Percentiles rank a stretch among this genome's conserved stretches.
phyloP scores from a whole-genome alignment of 1,139 yeast genomes.

The Candida freyschussii region DNA sequence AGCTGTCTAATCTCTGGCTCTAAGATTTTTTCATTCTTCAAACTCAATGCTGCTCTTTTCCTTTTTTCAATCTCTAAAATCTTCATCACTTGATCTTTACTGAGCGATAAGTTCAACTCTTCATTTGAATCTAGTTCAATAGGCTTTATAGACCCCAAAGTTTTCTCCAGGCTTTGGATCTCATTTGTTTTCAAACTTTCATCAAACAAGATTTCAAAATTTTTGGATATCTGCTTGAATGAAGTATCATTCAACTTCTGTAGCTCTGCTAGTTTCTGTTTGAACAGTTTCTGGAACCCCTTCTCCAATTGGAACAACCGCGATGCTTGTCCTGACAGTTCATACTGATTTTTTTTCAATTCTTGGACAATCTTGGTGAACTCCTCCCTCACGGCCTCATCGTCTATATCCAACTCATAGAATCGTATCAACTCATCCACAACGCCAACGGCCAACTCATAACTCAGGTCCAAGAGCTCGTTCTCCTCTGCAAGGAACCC shows the following conservation, averaged over 20 bases:
- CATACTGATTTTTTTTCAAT: conserved; percentile 3
- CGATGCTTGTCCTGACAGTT: conserved; percentile 4
- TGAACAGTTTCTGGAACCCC: conserved; percentile 12
- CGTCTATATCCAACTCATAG: conserved; percentile 14
- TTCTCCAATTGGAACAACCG: conserved; percentile 15
- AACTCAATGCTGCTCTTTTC: conserved; percentile 16
- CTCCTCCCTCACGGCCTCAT: conserved; percentile 5
- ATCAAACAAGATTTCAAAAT: conserved; percentile 18
- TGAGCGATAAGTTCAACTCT: conserved; percentile 7
- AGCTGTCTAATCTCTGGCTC: conserved; percentile 18
- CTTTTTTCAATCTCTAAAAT: conserved; percentile 18
- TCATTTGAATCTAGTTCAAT: conserved; percentile 15
- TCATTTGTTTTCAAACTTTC: conserved; percentile 12
- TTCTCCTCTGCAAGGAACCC: conserved; percentile 10
- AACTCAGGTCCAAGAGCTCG: conserved; percentile 11
- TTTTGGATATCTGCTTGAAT: conserved; percentile 12
- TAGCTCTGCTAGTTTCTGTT: conserved; percentile 8
- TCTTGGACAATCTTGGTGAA: conserved; percentile 1
- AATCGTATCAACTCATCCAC: conserved; percentile 15
- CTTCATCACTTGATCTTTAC: conserved; percentile 19
- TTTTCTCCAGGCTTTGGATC: conserved; percentile 12
- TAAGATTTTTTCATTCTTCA: conserved; percentile 18
- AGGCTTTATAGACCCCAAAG: conserved; percentile 10
- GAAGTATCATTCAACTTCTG: conserved; percentile 9
- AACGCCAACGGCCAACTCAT: conserved; percentile 6